Conservation (phyloP, 371 early-diverging fungal genomes). For the Sporodiniella umbellata region DNA sequence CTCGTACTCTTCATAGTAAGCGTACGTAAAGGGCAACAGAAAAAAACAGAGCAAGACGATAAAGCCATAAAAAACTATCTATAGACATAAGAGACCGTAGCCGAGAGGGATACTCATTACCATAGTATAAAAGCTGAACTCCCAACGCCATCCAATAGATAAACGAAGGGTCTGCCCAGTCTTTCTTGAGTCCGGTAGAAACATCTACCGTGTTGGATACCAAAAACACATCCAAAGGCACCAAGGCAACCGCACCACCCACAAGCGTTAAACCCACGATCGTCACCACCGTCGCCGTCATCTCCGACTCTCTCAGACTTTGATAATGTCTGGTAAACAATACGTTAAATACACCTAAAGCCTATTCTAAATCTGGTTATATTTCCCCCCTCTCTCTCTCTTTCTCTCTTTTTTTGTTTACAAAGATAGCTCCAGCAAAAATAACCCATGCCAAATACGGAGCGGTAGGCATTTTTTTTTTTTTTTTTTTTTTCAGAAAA, state of each 20-base stretch:
- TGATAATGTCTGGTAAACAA: constrained; percentile 47
- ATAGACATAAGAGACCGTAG: no score
- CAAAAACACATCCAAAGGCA: constrained; percentile 58
- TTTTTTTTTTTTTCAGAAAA: not conserved
- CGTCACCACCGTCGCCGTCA: constrained; percentile 40
- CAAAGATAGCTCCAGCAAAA: not conserved
- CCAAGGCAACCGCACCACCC: constrained; percentile 43
- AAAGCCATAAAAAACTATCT: constrained; percentile 39
- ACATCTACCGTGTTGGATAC: constrained; percentile 59
- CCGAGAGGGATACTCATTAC: no score
- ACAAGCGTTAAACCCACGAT: constrained; percentile 35
- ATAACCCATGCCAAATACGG: not conserved
- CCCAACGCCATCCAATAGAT: constrained; percentile 37
- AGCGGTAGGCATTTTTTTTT: not conserved
- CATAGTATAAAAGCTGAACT: constrained; percentile 47
- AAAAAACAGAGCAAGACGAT: constrained; percentile 41
- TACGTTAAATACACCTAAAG: constrained; percentile 36
- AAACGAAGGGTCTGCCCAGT: constrained; percentile 57
- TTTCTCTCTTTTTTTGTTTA: not conserved
- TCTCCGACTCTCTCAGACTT: constrained; percentile 38
- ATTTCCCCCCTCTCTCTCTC: not conserved
- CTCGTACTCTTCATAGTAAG: constrained; percentile 47
- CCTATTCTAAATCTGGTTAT: constrained; percentile 15
- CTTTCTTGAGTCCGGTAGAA: constrained; percentile 48
- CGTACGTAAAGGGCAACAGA: constrained; percentile 53